These are phyloP conservation scores for Penicillium ochrochloron DNA, from an alignment of 495 filamentous ascomycete species.

Conservation along the genomic window DNA sequence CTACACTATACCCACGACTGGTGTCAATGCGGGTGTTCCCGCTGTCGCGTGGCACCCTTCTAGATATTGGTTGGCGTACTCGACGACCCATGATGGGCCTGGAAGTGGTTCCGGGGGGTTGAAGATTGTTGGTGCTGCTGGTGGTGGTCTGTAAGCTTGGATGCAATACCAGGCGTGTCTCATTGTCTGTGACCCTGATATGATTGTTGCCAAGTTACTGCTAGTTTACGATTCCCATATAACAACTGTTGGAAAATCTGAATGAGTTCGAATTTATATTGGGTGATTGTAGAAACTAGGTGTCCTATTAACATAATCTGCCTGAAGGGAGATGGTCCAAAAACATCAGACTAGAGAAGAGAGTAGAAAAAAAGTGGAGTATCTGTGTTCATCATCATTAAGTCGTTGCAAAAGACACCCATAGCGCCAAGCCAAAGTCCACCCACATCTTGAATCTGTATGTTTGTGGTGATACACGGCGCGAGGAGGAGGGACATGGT, in stretches of 20 bases:
- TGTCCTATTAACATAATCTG: constrained; percentile 7
- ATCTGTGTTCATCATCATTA: constrained; percentile 22
- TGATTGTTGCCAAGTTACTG: not conserved
- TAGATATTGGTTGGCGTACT: constrained; percentile 87
- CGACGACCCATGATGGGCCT: constrained; percentile 75
- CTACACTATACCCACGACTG: constrained; percentile 73
- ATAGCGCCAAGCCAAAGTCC: not conserved
- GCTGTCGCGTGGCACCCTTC: constrained; percentile 90
- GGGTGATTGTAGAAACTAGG: constrained; percentile 5
- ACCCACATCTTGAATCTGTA: not conserved
- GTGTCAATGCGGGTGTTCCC: constrained; percentile 52
- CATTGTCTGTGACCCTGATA: not conserved
- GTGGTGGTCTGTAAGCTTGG: constrained; percentile 35
- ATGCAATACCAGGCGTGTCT: not conserved
- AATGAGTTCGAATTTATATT: not conserved
- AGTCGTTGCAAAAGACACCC: constrained; percentile 14
- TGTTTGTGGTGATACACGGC: not conserved
- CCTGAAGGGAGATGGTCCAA: constrained; percentile 7
- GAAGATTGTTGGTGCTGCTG: constrained; percentile 75
- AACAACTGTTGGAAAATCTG: not conserved
- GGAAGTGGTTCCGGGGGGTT: constrained; percentile 71
- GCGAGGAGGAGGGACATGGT: not conserved
- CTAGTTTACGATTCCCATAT: constrained; percentile 10
- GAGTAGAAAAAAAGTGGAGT: constrained; percentile 14
- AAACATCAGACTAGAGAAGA: constrained; percentile 8